A percentile compares a stretch with the other conserved stretches of the same genome.
These are phyloP conservation scores for Eucalyptus polybractea DNA, from an alignment of 345 rosid genomes.

Conservation along the genomic window DNA sequence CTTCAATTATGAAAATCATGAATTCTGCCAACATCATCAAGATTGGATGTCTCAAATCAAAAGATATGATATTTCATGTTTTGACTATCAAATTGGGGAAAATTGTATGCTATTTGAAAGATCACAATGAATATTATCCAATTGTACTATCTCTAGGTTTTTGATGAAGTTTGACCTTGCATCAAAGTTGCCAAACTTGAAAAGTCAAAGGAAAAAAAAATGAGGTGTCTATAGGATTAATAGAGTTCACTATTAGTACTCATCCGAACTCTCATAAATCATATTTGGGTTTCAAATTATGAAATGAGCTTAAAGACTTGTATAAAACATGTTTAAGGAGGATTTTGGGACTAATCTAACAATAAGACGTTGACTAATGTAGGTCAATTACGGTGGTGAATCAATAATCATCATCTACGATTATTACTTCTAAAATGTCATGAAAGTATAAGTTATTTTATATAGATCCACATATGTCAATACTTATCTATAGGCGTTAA, in stretches of 20 bases:
- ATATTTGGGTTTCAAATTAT: background rate
- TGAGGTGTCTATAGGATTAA: background rate
- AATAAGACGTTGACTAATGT: background rate
- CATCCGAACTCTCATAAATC: background rate
- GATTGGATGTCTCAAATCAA: background rate
- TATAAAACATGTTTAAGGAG: background rate
- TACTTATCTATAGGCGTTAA: background rate
- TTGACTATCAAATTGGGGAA: background rate
- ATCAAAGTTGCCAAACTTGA: background rate
- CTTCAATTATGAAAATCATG: background rate
- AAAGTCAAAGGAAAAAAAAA: background rate
- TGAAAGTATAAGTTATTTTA: background rate
- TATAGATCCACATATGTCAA: background rate
- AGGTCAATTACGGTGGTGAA: background rate
- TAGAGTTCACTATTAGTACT: background rate
- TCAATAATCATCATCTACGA: background rate
- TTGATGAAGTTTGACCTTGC: background rate
- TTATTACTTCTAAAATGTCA: background rate
- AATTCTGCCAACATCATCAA: background rate
- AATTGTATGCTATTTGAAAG: background rate
- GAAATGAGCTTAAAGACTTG: background rate
- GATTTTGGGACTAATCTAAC: background rate
- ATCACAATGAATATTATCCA: background rate
- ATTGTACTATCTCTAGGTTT: background rate
- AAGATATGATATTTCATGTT: background rate